These are phyloP conservation scores for Ilyonectria robusta DNA, from an alignment of 2,329 filamentous ascomycete genomes.

Conservation along the genomic window DNA sequence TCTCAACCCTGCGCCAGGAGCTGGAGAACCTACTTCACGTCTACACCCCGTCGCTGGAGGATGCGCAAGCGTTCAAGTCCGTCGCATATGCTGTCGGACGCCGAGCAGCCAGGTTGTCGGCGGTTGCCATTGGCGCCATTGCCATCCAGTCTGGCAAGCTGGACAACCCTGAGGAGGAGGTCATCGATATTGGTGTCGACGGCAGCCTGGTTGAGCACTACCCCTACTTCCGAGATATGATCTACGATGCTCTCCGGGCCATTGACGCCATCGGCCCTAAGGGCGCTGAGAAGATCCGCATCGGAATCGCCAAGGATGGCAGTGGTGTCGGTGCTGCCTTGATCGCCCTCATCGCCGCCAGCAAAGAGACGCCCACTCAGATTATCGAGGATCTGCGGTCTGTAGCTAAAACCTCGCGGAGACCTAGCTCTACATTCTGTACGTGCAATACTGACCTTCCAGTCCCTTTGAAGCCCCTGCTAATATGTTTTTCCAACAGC, in stretches of 20 bases:
- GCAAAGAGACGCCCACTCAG: constrained; percentile 69
- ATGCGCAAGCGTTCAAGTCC: constrained; percentile 89
- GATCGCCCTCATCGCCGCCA: constrained; percentile 90
- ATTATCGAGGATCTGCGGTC: constrained; percentile 59
- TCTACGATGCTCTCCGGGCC: constrained; percentile 83
- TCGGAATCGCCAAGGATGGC: constrained; percentile 97
- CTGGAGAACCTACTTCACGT: constrained; percentile 84
- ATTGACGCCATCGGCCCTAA: constrained; percentile 83
- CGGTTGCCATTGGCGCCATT: constrained; percentile 88
- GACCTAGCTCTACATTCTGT: constrained; percentile 51
- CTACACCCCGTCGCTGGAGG: constrained; percentile 82
- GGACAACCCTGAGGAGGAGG: constrained; percentile 72
- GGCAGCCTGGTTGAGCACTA: constrained; percentile 97
- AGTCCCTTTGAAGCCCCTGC: constrained; percentile 12
- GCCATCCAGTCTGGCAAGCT: constrained; percentile 86
- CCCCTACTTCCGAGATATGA: constrained; percentile 89
- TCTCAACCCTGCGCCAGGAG: constrained; percentile 81
- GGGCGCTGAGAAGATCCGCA: constrained; percentile 89
- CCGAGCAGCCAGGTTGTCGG: constrained; percentile 88
- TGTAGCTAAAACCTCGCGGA: constrained; percentile 53
- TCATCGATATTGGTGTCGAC: constrained; percentile 93
- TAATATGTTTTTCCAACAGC: constrained; percentile 44
- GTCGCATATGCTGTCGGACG: constrained; percentile 88
- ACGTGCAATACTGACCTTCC: constrained; percentile 36
- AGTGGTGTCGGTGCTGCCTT: constrained; percentile 87